Conservation (phyloP, 2,329 filamentous ascomycete genomes). For the Aspergillus sp. region DNA sequence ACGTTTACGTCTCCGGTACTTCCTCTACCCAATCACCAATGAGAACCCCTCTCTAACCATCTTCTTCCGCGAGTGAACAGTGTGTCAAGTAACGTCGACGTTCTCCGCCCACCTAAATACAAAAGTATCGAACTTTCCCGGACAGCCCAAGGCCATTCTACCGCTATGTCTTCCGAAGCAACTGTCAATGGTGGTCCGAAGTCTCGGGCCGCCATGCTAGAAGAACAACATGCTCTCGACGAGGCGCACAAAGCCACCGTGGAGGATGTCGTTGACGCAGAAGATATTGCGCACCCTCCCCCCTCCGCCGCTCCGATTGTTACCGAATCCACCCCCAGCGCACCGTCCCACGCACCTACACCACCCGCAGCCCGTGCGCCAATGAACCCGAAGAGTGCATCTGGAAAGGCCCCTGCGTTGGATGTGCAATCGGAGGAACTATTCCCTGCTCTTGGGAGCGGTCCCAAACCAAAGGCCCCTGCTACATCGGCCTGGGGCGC, state of each 20-base stretch:
- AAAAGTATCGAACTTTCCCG: neutral
- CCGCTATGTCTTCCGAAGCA: slow-evolving; percentile 36
- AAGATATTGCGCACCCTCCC: slow-evolving; percentile 62
- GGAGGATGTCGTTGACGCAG: slow-evolving; percentile 80
- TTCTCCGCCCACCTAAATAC: neutral
- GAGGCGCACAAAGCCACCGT: slow-evolving; percentile 65
- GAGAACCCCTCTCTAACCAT: neutral
- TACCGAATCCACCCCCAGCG: slow-evolving; percentile 32
- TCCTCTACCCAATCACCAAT: neutral
- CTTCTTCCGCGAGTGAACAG: neutral
- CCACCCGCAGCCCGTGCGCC: slow-evolving; percentile 32
- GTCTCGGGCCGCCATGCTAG: slow-evolving; percentile 54
- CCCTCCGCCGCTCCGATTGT: slow-evolving; percentile 44
- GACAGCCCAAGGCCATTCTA: neutral
- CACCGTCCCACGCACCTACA: slow-evolving; percentile 23
- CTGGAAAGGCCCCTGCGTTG: slow-evolving; percentile 51
- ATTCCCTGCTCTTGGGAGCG: slow-evolving; percentile 85
- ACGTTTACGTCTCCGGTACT: slow-evolving; percentile 3
- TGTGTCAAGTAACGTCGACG: neutral
- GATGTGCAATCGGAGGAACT: slow-evolving; percentile 87
- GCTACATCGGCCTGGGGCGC: slow-evolving; percentile 75
- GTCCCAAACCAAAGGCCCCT: slow-evolving; percentile 62
- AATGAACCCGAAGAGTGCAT: slow-evolving; percentile 41
- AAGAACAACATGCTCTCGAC: slow-evolving; percentile 53
- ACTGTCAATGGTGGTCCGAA: slow-evolving; percentile 37